Evolutionary conservation across 2,329 filamentous ascomycete genomes (phyloP).

Genomic region (Ophiocordyceps polyrhachis-furcata): DNA sequence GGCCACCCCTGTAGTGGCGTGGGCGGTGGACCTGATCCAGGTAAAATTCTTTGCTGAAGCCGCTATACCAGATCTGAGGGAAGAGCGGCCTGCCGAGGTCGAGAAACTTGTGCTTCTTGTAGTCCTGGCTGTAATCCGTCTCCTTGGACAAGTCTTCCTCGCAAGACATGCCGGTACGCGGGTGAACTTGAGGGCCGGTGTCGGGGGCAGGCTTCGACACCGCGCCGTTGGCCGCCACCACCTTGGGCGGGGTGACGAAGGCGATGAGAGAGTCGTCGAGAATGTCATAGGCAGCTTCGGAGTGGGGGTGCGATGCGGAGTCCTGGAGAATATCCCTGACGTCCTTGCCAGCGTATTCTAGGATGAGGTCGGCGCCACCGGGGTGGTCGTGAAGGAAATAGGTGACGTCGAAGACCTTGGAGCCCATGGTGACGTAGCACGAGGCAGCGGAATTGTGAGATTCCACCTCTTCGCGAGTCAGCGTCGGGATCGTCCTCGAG

Average conservation of each 20-base stretch:
- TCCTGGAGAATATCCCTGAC: constrained; percentile 69
- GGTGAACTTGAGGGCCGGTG: constrained; percentile 22
- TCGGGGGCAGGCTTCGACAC: constrained; percentile 6
- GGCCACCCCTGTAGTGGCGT: constrained; percentile 84
- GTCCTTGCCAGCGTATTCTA: constrained; percentile 83
- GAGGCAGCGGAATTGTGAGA: constrained; percentile 62
- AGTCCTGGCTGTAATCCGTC: constrained; percentile 60
- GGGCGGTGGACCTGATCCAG: constrained; percentile 90
- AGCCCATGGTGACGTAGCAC: constrained; percentile 82
- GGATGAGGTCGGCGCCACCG: constrained; percentile 70
- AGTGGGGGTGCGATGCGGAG: constrained; percentile 64
- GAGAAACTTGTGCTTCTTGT: constrained; percentile 81
- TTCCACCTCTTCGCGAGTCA: constrained; percentile 64
- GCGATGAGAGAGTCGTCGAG: constrained; percentile 74
- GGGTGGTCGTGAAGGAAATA: constrained; percentile 82
- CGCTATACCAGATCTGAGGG: constrained; percentile 71
- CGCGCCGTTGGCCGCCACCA: constrained; percentile 14
- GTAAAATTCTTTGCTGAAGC: constrained; percentile 91
- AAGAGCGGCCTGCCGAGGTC: constrained; percentile 74
- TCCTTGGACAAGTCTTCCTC: constrained; percentile 76
- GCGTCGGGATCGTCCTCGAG: constrained; percentile 61
- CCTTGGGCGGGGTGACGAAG: constrained; percentile 48
- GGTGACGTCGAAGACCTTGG: constrained; percentile 88
- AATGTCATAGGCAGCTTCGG: constrained; percentile 88
- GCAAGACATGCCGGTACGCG: constrained; percentile 71